Conservation (phyloP, 495 filamentous ascomycete species). For the Darksidea phi region DNA sequence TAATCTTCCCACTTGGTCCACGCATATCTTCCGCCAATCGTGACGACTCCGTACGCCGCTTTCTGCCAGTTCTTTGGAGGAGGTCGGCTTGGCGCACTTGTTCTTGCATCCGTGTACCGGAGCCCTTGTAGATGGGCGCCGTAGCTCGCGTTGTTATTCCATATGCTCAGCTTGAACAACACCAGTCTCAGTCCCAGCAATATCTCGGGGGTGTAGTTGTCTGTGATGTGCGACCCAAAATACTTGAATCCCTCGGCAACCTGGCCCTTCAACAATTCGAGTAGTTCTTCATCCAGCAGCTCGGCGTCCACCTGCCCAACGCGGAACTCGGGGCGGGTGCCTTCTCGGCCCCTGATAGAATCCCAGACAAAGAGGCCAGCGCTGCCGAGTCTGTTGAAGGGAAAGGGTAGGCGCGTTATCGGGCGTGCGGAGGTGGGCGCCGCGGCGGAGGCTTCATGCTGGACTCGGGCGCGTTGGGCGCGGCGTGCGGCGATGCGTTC, state of each 20-base stretch:
- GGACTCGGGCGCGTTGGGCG: constrained; percentile 62
- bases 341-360: constrained; percentile 68
- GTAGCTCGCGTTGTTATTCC: constrained; percentile 94
- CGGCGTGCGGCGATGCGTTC: constrained; percentile 77
- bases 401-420: constrained; percentile 61
- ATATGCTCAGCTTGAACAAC: constrained; percentile 91
- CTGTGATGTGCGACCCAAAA: constrained; percentile 65
- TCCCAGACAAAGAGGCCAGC: constrained; percentile 66
- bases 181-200: constrained; percentile 70
- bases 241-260: constrained; percentile 88
- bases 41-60: constrained; percentile 74
- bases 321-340: constrained; percentile 79
- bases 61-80: constrained; percentile 77
- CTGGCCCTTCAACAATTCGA: constrained; percentile 80
- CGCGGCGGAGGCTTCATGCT: constrained; percentile 32
- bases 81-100: constrained; percentile 57
- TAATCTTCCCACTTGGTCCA: constrained; percentile 85
- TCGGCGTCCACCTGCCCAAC: constrained; percentile 98
- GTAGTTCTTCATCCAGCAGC: constrained; percentile 88
- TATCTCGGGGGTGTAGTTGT: constrained; percentile 87
- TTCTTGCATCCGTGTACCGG: constrained; percentile 81
- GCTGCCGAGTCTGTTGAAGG: constrained; percentile 58
- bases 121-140: constrained; percentile 90
- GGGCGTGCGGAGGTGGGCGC: constrained; percentile 36
- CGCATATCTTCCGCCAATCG: constrained; percentile 81